These are phyloP conservation scores for Pinus taeda DNA, from an alignment of 75 land plant species.

Conservation along the genomic window DNA sequence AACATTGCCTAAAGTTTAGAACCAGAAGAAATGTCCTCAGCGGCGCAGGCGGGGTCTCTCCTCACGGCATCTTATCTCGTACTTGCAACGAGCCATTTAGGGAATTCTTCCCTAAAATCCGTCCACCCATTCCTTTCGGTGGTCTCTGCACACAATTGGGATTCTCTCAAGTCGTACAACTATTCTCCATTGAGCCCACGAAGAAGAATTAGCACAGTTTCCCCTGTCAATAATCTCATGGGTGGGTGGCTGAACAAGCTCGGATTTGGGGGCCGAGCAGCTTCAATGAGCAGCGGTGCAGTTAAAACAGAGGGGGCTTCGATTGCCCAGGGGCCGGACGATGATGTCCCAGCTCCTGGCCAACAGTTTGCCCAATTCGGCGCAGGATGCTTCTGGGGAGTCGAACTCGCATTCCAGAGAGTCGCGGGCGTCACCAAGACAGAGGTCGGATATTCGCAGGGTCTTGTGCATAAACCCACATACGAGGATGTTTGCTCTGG, in stretches of 20 bases:
- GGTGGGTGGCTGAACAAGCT: constrained; percentile 16
- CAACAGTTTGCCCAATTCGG: constrained; percentile 73
- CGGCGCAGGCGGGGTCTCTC: no score
- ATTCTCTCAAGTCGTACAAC: no score
- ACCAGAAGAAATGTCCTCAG: no score
- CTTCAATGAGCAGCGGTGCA: not conserved
- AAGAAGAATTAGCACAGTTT: no score
- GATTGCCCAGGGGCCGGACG: constrained; percentile 71
- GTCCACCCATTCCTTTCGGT: no score
- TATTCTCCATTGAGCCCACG: no score
- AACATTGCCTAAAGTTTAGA: no score
- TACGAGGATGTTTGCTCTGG: constrained; percentile 58
- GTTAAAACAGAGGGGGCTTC: constrained; percentile 12
- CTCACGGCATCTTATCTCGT: no score
- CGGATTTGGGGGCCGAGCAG: constrained; percentile 14
- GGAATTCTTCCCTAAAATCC: no score
- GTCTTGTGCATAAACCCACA: constrained; percentile 53
- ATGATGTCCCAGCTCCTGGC: constrained; percentile 53
- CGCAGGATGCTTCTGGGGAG: constrained; percentile 85
- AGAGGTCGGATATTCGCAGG: constrained; percentile 82
- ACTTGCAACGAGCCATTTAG: no score
- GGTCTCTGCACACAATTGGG: no score
- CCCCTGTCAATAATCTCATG: no score
- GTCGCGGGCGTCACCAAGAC: constrained; percentile 78
- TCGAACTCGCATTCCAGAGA: constrained; percentile 70